Conservation (phyloP, 331 rosid genomes). For the Quercus lobata region DNA sequence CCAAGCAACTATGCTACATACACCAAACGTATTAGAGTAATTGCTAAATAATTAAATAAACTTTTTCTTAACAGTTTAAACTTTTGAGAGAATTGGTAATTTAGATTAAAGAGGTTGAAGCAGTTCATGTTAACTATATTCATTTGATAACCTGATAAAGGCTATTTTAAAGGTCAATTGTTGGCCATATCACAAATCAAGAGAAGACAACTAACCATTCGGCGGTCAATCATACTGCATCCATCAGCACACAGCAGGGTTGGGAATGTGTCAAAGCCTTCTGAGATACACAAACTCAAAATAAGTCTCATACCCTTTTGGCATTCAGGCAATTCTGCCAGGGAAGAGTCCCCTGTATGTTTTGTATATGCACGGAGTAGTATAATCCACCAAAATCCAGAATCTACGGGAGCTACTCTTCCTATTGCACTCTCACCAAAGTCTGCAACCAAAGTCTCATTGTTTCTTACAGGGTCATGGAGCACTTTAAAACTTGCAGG, state of each 20-base stretch:
- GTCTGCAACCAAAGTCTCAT: constrained; percentile 24
- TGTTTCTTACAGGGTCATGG: constrained; percentile 23
- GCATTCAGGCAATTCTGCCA: constrained; percentile 35
- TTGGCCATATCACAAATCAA: neutral
- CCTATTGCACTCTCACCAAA: constrained; percentile 36
- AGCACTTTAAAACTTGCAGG: constrained; percentile 36
- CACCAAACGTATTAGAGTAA: too few species aligned
- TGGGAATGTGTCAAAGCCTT: constrained; percentile 38
- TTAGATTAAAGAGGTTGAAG: neutral
- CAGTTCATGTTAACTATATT: neutral
- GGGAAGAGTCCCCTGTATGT: constrained; percentile 28
- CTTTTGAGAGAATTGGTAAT: too few species aligned
- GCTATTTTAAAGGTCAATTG: neutral
- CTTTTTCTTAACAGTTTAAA: too few species aligned
- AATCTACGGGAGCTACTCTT: constrained; percentile 41
- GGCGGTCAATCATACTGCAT: constrained; percentile 34
- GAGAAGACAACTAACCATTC: constrained; percentile 20
- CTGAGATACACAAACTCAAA: constrained; percentile 28
- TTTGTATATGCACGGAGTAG: constrained; percentile 38
- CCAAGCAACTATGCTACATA: too few species aligned
- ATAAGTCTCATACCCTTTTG: constrained; percentile 37
- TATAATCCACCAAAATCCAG: constrained; percentile 41
- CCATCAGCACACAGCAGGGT: constrained; percentile 37
- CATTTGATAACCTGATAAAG: neutral
- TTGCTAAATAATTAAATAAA: too few species aligned